These are phyloP conservation scores for Leccinellum rugosiceps DNA, from an alignment of 768 basidiomycete genomes.

Conservation along the genomic window DNA sequence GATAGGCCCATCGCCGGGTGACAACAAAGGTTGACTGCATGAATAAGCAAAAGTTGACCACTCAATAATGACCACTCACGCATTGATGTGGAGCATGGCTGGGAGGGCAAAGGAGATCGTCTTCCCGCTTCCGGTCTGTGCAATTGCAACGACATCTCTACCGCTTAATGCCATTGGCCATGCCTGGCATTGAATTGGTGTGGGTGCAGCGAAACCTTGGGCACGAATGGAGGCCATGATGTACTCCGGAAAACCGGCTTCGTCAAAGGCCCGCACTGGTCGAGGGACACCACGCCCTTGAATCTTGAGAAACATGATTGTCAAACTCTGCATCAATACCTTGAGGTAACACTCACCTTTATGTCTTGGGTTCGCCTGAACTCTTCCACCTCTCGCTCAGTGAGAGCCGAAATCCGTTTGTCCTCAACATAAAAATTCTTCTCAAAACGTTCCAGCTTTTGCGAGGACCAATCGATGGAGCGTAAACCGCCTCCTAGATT, in stretches of 20 bases:
- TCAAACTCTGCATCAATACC: background rate
- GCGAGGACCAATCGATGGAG: conserved; percentile 77
- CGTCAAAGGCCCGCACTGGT: conserved; percentile 89
- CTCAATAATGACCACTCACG: conserved; percentile 48
- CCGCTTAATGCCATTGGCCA: conserved; percentile 99
- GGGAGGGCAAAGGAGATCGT: conserved; percentile 98
- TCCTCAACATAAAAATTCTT: conserved; percentile 98
- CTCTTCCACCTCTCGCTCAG: conserved; percentile 84
- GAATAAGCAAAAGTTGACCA: background rate
- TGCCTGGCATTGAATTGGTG: conserved; percentile 97
- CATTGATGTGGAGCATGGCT: conserved; percentile 99
- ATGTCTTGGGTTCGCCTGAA: conserved; percentile 86
- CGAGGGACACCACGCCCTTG: conserved; percentile 87
- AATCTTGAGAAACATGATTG: conserved; percentile 45
- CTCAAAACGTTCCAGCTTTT: conserved; percentile 82
- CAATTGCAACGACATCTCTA: conserved; percentile 92
- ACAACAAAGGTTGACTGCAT: conserved; percentile 81
- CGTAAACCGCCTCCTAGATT: conserved; percentile 80
- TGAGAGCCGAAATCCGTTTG: conserved; percentile 71
- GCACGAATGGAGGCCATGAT: conserved; percentile 90
- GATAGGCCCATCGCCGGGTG: conserved; percentile 96
- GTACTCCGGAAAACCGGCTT: conserved; percentile 95
- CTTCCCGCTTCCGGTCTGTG: conserved; percentile 98
- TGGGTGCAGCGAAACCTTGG: conserved; percentile 88
- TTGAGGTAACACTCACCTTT: conserved; percentile 47